phyloP scores from a whole-genome alignment of 108 stramenopile species.

The Nitzschia sp. region DNA sequence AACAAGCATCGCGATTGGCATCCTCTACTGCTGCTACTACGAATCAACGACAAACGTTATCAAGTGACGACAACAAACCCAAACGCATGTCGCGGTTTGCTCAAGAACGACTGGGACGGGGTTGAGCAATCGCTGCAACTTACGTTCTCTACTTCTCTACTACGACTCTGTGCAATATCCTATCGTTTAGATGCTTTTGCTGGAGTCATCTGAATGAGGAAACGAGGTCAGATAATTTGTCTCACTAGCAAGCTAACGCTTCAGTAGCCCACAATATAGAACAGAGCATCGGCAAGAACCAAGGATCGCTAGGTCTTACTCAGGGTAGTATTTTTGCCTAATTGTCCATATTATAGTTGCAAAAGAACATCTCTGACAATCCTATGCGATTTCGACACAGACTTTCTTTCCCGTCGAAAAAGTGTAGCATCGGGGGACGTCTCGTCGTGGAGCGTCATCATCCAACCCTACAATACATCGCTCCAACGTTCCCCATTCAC shows the following conservation, averaged over 20 bases:
- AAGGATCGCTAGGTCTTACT: too few relatives aligned
- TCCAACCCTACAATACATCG: slow-evolving; percentile 7
- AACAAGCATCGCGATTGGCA: background rate
- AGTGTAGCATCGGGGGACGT: background rate
- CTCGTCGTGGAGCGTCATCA: background rate
- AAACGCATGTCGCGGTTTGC: slow-evolving; percentile 18
- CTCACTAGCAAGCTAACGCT: too few relatives aligned
- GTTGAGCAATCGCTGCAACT: too few relatives aligned
- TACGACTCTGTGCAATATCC: too few relatives aligned
- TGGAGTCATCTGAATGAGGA: background rate
- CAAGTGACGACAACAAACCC: background rate
- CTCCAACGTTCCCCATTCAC: background rate
- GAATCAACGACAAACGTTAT: background rate
- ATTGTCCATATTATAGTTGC: background rate
- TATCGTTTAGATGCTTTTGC: too few relatives aligned
- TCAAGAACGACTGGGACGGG: slow-evolving; percentile 8
- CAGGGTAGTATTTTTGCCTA: too few relatives aligned
- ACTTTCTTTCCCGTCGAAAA: background rate
- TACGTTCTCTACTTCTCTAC: too few relatives aligned
- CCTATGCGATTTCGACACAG: slow-evolving; percentile 7
- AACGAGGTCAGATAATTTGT: background rate
- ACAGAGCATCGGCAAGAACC: too few relatives aligned
- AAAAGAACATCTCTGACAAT: background rate
- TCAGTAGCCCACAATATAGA: too few relatives aligned
- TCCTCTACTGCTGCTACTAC: background rate